These are phyloP conservation scores for Acanthamoeba lenticulata DNA, from an alignment of 208 protist species.

Conservation along the genomic window DNA sequence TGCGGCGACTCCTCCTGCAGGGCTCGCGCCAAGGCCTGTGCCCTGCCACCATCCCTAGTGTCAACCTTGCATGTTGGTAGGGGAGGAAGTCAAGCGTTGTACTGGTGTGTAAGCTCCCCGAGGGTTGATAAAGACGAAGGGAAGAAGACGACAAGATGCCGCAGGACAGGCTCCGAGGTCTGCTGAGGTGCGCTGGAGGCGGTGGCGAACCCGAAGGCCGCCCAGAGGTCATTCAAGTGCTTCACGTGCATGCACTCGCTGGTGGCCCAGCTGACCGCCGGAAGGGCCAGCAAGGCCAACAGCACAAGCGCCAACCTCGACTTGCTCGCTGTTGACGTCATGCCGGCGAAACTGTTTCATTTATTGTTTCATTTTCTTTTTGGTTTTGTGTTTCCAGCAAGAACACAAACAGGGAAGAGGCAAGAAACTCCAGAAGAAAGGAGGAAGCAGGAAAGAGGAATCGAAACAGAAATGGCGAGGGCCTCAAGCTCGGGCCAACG, in stretches of 20 bases:
- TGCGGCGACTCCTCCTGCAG: neutral
- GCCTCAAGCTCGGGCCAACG: neutral
- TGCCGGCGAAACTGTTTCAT: neutral
- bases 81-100: neutral
- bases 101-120: neutral
- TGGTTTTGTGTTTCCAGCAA: neutral
- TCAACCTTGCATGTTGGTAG: neutral
- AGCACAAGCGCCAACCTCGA: neutral
- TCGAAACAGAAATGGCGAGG: neutral
- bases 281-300: too few species aligned
- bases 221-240: neutral
- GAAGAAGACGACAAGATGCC: neutral
- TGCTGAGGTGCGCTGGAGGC: neutral
- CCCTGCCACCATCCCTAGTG: neutral
- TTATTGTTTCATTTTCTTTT: neutral
- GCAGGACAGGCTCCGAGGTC: neutral
- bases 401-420: neutral
- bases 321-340: too few species aligned
- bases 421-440: neutral
- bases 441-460: neutral
- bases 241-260: neutral
- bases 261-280: neutral
- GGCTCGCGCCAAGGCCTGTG: neutral
- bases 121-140: neutral
- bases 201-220: neutral